Evolutionary conservation across 2,329 filamentous ascomycete genomes (phyloP), one percentile per base, ranked within the genome.

Genomic region (Aspergillus candidus): DNA sequence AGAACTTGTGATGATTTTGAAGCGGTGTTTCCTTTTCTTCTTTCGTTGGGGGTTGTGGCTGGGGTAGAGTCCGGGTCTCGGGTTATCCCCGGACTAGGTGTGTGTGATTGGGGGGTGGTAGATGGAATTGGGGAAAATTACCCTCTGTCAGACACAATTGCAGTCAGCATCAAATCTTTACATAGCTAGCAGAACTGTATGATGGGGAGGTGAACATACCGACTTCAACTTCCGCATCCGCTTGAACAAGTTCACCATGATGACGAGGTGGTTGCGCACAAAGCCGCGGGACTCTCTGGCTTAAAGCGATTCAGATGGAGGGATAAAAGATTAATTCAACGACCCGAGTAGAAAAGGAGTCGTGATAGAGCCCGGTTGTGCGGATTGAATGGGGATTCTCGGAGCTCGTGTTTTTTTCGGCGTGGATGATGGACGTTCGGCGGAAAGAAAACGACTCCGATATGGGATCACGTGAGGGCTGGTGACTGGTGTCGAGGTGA

Each of bases 171-270:
- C 22, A 3, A 8, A 10, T 27, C 8, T 10, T 10, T 27, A 27
- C 22, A 27, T 27, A 27, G 3, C 18, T 5, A 22, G 5, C 18
- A 2, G 18, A 15, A 15, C 15, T 15, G 15, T 18, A 18, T 18
- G 22, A 6, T 27, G 22, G 22, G 30, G 18, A 6, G 33, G 17
- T 35, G 32, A 37, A 75, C 81, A 67, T 75, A 88, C 86, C 67
- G 78, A 74, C 66, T 80, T 82, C 63, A 94, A 72, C 69, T 80
- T 81, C 65, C 83, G 81, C 78, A 88, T 82, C 58, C 88, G 83
- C 70, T 81, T 80, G 51, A 69, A 59, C 36, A 74, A 50, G 56
- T 72, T 73, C 49, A 73, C 70, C 70, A 72, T 74, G 47, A 38
- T 66, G 57, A 51, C 50, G 44, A 44, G 39, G 43, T 5, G 32